Evolutionary conservation across 2,329 filamentous ascomycete species (phyloP), one percentile per base, ranked within the genome.

Genomic region (Trichoderma sp.): DNA sequence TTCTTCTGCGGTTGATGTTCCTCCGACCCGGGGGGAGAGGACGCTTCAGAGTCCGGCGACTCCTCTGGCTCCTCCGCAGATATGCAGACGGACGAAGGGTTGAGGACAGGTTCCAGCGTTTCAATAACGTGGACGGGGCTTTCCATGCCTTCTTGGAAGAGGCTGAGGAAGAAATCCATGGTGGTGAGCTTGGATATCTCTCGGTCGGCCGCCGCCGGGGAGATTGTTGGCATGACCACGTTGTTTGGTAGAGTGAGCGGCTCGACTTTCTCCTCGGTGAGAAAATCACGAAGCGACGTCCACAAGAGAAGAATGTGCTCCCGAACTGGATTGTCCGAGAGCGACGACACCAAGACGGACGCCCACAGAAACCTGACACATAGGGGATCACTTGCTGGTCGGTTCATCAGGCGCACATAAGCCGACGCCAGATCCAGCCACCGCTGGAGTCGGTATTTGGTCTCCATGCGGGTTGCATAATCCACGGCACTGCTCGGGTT

Each of bases 151-250:
- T 93, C 88, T 66, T 91, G 90, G 74, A 98, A 98, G 0, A 99
- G 85, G 44, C 89, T 91, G 58, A 93, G 83, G 76, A 99, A 98
- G 75, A 98, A 98, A 73, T 97, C 94, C 86, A 96, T 95, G 0
- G 94, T 98, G 15, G 92, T 97, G 41, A 98, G 83, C 71, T 93
- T 93, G 14, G 92, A 94, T 28, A 97, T 90, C 74, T 99, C 94
- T 63, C 92, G 88, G 68, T 98, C 93, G 7, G 95, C 89, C 0
- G 92, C 91, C n/a, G 85, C 83, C 2, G 87, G 79, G 0, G 94
- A 97, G 57, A 99, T 85, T 68, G 95, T 91, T 0, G 92, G 87
- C 88, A 99, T 96, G 21, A 93, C 85, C 1, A 87, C 85, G 72
- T 97, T 98, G 75, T 99, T 98, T 4, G 89, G 85, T 0, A 98